phyloP scores from a whole-genome alignment of 2,329 filamentous ascomycete species.

The Coniochaeta ligniaria region DNA sequence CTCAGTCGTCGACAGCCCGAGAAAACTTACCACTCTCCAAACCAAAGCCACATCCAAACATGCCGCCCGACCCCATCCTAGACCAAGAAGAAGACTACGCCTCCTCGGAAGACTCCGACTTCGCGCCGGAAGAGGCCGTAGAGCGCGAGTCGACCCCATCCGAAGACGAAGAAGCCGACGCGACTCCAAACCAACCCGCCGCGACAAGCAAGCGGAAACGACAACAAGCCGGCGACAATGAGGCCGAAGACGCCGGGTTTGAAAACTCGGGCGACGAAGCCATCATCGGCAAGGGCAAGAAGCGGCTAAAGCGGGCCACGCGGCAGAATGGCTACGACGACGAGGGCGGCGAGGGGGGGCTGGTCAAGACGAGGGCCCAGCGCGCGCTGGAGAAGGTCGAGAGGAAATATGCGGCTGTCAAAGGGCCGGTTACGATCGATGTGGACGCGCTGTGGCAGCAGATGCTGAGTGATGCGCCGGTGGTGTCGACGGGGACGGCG shows the following conservation, averaged over 20 bases:
- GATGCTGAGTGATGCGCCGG: constrained; percentile 57
- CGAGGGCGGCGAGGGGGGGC: constrained; percentile 51
- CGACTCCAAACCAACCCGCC: constrained; percentile 16
- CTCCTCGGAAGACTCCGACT: constrained; percentile 69
- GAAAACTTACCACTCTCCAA: background rate
- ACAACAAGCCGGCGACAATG: constrained; percentile 14
- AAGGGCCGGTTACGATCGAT: constrained; percentile 59
- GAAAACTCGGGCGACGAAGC: constrained; percentile 68
- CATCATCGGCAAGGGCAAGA: constrained; percentile 57
- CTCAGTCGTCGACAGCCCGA: background rate
- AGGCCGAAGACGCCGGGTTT: constrained; percentile 42
- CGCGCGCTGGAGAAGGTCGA: constrained; percentile 59
- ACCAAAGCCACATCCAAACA: constrained; percentile 17
- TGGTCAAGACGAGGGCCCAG: constrained; percentile 68
- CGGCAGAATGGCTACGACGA: constrained; percentile 36
- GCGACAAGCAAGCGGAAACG: constrained; percentile 24
- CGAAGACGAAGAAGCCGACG: constrained; percentile 42
- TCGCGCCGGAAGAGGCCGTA: constrained; percentile 50
- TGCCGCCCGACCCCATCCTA: constrained; percentile 30
- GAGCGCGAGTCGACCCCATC: constrained; percentile 36
- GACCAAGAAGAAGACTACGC: constrained; percentile 49
- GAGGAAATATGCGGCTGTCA: constrained; percentile 40
- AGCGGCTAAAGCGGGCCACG: constrained; percentile 34
- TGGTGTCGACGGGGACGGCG: constrained; percentile 5
- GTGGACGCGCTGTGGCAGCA: constrained; percentile 65